These are phyloP conservation scores for Obba rivulosa DNA, from an alignment of 768 basidiomycete genomes.

Conservation along the genomic window DNA sequence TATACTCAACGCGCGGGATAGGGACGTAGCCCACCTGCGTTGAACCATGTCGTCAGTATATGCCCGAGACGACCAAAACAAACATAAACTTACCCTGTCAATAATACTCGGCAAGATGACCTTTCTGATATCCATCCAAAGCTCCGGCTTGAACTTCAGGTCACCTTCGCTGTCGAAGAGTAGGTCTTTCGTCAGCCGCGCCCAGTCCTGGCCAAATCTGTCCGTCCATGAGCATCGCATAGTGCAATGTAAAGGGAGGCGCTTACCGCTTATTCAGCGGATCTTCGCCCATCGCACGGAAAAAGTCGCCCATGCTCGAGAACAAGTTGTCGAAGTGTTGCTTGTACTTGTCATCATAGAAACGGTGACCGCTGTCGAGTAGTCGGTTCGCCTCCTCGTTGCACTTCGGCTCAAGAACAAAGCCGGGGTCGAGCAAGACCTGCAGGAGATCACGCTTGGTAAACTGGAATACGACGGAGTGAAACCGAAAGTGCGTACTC, in stretches of 20 bases:
- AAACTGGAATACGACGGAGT: neutral
- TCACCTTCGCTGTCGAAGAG: conserved; percentile 77
- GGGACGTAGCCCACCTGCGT: conserved; percentile 70
- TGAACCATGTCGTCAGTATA: too few species aligned
- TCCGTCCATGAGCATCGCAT: too few species aligned
- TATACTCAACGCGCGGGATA: conserved; percentile 93
- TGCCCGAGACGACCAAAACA: too few species aligned
- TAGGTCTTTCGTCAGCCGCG: conserved; percentile 75
- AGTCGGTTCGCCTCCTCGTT: conserved; percentile 58
- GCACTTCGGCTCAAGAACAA: conserved; percentile 75
- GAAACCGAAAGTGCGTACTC: conserved; percentile 34
- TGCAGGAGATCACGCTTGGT: conserved; percentile 15
- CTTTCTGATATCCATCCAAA: conserved; percentile 85
- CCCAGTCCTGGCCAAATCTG: conserved; percentile 76
- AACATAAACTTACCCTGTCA: conserved; percentile 47
- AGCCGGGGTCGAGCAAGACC: conserved; percentile 78
- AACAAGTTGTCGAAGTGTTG: conserved; percentile 79
- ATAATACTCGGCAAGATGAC: conserved; percentile 80
- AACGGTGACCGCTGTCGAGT: conserved; percentile 64
- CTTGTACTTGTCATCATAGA: conserved; percentile 74
- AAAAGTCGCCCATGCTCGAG: conserved; percentile 68
- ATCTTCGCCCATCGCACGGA: conserved; percentile 80
- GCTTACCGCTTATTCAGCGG: conserved; percentile 60
- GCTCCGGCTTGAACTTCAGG: conserved; percentile 80
- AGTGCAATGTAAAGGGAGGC: neutral